Percentiles rank a stretch among this genome's conserved stretches.
These are phyloP conservation scores for Ophiostoma sp. DNA, from an alignment of 2,329 filamentous ascomycete species.

Conservation along the genomic window DNA sequence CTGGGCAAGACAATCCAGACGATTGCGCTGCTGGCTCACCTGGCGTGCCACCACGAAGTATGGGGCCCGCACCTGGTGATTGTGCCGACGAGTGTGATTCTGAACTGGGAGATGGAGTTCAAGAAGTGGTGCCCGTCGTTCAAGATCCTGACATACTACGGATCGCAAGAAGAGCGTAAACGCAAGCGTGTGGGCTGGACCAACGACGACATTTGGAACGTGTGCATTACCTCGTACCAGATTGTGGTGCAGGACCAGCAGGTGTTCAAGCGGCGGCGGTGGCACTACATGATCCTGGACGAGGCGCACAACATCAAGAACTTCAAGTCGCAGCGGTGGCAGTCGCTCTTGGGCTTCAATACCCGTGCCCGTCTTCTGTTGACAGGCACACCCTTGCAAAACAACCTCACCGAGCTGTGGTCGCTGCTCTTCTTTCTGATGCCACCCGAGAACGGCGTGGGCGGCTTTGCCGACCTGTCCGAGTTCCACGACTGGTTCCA, in stretches of 20 bases:
- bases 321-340: slow-evolving; percentile 96
- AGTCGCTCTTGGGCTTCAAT: slow-evolving; percentile 88
- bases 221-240: slow-evolving; percentile 96
- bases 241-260: slow-evolving; percentile 90
- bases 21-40: slow-evolving; percentile 84
- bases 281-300: slow-evolving; percentile 98
- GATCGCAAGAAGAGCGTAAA: slow-evolving; percentile 85
- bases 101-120: slow-evolving; percentile 99
- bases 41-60: slow-evolving; percentile 81
- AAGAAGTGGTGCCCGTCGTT: slow-evolving; percentile 98
- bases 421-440: slow-evolving; percentile 94
- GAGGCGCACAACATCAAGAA: slow-evolving; percentile 99
- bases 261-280: slow-evolving; percentile 83
- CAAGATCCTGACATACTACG: slow-evolving; percentile 96
- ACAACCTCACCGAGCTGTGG: slow-evolving; percentile 96
- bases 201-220: slow-evolving; percentile 90
- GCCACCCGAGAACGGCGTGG: slow-evolving; percentile 80
- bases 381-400: slow-evolving; percentile 92
- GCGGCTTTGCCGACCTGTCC: slow-evolving; percentile 87
- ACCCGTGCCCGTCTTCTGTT: slow-evolving; percentile 81
- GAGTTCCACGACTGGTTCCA: slow-evolving; percentile 97
- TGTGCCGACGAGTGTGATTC: slow-evolving; percentile 95
- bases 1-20: slow-evolving; percentile 98
- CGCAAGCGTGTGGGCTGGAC: slow-evolving; percentile 90
- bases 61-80: slow-evolving; percentile 97